Evolutionary conservation across 2,329 filamentous ascomycete genomes (phyloP).

Genomic region (Colletotrichum sp.): DNA sequence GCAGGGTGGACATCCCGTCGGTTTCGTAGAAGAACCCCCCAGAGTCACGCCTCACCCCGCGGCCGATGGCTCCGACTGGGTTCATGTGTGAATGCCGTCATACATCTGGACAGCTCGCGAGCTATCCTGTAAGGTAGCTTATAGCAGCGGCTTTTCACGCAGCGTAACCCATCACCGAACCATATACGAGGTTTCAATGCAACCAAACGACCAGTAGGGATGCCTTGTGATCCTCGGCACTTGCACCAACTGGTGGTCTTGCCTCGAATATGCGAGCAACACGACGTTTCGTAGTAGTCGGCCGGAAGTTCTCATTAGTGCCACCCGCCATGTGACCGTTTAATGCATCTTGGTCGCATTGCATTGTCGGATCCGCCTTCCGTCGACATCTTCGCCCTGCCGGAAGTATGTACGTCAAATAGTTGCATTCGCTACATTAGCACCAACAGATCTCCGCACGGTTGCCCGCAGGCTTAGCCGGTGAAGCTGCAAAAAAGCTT

Average conservation of each 20-base stretch:
- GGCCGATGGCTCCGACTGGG: constrained; percentile 17
- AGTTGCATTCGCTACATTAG: background rate
- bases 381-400: background rate
- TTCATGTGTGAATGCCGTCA: constrained; percentile 7
- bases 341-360: background rate
- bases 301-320: background rate
- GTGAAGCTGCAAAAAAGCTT: background rate
- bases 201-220: background rate
- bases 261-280: background rate
- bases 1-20: constrained; percentile 26
- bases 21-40: background rate
- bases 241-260: background rate
- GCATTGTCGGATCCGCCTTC: background rate
- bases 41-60: background rate
- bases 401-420: background rate
- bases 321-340: too few relatives aligned
- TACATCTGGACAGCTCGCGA: background rate
- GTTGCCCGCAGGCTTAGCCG: background rate
- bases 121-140: background rate
- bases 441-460: background rate
- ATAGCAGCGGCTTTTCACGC: background rate
- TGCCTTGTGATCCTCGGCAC: background rate
- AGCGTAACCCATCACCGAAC: background rate
- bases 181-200: background rate
- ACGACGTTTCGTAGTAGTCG: background rate